phyloP scores from a whole-genome alignment of 352 stramenopile genomes.

The Globisporangium radiosum region DNA sequence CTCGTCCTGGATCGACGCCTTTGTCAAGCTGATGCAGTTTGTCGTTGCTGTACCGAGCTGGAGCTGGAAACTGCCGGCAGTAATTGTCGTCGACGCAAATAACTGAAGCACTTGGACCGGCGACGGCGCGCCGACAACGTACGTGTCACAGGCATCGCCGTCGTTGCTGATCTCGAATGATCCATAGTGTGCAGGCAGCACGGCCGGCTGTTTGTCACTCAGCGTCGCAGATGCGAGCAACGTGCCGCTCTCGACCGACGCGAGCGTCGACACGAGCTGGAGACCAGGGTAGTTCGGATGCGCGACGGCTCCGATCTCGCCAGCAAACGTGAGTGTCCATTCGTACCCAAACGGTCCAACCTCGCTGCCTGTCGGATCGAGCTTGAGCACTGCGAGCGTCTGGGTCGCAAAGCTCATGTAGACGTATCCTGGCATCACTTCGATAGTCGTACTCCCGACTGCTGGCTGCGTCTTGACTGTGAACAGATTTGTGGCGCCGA shows the following conservation, averaged over 20 bases:
- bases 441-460: constrained; percentile 27
- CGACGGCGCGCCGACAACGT: constrained; percentile 52
- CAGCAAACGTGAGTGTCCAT: constrained; percentile 64
- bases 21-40: constrained; percentile 37
- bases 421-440: constrained; percentile 32
- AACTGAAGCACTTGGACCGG: constrained; percentile 61
- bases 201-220: constrained; percentile 16
- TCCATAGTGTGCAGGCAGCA: constrained; percentile 33
- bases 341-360: constrained; percentile 47
- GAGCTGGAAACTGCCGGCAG: constrained; percentile 42
- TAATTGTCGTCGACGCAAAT: constrained; percentile 60
- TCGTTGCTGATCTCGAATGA: constrained; percentile 57
- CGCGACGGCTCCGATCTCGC: constrained; percentile 27
- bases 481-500: constrained; percentile 22
- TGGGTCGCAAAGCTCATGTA: constrained; percentile 23
- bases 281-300: constrained; percentile 37
- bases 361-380: constrained; percentile 33
- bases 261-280: constrained; percentile 40
- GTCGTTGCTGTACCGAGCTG: constrained; percentile 46
- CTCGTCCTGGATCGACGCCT: constrained; percentile 26
- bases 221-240: constrained; percentile 21
- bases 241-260: constrained; percentile 30
- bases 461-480: constrained; percentile 33
- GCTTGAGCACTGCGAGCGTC: constrained; percentile 21
- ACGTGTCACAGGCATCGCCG: constrained; percentile 47